These are phyloP conservation scores for Fusarium coicis DNA, from an alignment of 2,329 filamentous ascomycete species.

Conservation along the genomic window DNA sequence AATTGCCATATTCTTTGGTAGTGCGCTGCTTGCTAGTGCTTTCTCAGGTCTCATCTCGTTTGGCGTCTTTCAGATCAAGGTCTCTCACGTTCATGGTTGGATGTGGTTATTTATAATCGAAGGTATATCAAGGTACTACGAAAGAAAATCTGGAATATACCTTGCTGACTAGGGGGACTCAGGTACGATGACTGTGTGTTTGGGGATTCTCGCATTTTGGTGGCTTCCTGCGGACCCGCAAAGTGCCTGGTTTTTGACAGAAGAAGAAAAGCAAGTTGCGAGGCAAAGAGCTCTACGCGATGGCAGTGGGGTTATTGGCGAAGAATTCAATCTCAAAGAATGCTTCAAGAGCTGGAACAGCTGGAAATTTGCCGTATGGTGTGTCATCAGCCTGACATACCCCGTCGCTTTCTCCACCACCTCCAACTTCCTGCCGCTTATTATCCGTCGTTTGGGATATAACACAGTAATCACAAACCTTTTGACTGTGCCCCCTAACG, in stretches of 20 bases:
- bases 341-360: background rate
- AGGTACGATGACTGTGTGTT: background rate
- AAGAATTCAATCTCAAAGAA: background rate
- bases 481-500: background rate
- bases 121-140: background rate
- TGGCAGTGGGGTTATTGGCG: background rate
- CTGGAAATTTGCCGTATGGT: background rate
- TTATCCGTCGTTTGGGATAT: background rate
- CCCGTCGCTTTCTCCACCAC: background rate
- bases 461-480: background rate
- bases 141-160: rapidly evolving
- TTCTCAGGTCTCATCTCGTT: conserved; percentile 71
- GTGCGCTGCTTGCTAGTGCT: conserved; percentile 71
- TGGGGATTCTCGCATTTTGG: background rate
- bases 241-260: background rate
- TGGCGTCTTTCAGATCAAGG: conserved; percentile 62
- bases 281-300: background rate
- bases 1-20: conserved; percentile 67
- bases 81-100: background rate
- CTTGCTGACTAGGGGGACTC: background rate
- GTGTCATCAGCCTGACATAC: background rate
- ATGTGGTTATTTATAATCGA: conserved; percentile 8
- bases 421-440: background rate
- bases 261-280: background rate
- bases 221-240: conserved; percentile 1